Conservation (phyloP, 139 green algal genomes). For the Limnomonas spitsbergensis region DNA sequence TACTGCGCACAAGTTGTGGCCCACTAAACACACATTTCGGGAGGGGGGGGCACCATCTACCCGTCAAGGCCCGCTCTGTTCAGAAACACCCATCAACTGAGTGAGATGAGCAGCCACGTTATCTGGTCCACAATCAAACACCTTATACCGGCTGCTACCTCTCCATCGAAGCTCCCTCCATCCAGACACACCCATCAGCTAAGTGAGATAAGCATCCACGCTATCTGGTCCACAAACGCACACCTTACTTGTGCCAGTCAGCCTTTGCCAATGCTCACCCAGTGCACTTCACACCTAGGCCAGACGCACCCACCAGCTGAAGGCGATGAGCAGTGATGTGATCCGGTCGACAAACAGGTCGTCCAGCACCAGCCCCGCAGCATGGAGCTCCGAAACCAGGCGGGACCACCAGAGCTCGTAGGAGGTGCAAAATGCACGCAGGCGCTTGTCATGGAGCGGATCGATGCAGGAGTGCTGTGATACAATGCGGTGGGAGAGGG, state of each 20-base stretch:
- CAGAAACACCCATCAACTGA: too few species aligned
- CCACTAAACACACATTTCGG: too few species aligned
- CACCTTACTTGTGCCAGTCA: too few species aligned
- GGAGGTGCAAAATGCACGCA: background rate
- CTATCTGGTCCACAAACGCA: constrained; percentile 14
- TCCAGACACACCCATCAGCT: background rate
- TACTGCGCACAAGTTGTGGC: background rate
- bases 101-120: too few species aligned
- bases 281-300: too few species aligned
- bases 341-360: constrained; percentile 21
- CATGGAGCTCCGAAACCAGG: constrained; percentile 20
- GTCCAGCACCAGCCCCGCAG: constrained; percentile 17
- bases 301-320: background rate
- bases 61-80: too few species aligned
- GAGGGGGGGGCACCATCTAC: too few species aligned
- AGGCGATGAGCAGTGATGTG: background rate
- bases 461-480: background rate
- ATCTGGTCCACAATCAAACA: too few species aligned
- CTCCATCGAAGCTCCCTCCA: too few species aligned
- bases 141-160: background rate
- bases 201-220: constrained; percentile 8
- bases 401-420: background rate
- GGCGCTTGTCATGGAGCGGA: constrained; percentile 18
- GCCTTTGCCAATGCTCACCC: too few species aligned
- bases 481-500: background rate